Base-by-base conservation (phyloP, 805 yeast genomes). In the Spathaspora gorwiae region DNA sequence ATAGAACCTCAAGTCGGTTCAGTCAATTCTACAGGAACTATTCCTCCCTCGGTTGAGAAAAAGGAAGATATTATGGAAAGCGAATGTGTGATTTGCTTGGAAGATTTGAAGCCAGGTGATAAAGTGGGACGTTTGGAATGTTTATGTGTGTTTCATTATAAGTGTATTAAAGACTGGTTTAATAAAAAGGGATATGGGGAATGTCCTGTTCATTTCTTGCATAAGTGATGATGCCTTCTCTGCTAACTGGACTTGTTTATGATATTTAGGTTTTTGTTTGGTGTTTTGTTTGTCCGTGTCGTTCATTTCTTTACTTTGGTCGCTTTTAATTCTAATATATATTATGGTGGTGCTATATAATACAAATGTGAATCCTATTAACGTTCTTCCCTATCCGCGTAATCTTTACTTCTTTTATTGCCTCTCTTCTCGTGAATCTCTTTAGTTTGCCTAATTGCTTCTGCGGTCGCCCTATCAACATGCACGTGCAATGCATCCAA, bases 71-170 rank as follows among this genome's bases (percentile, higher is more conserved):
- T 67, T 26, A 72, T 70, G 13, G 81, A 73, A 31, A 79, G 80
- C 40, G 98, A 94, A 62, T 94, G 99, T 62, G 92, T 89, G 12
- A 92, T 94, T 24, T 94, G 99, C 59, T 79, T 92, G 50, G 99
- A 94, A 60, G 95, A 87, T 14, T 80, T 90, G 61, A 66, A 68
- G 40, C 87, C 90, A 0, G 96, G 96, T 1, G 94, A 90, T 45
- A 84, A 84, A 56, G 92, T 94, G 13, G 98, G 96, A 0, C 70
- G 99, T 36, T 66, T 94, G 47, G 98, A 92, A 62, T 94, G 99
- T 61, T 72, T 94, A 11, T 94, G 99, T 60, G 88, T 90, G 32
- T 94, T 89, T 63, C 99, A 94, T 58, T 90, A 90, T 60, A 71
- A 78, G 51, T 94, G 99, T 65, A 94, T 94, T 52, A 82, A 85